Conservation (phyloP, 2,329 filamentous ascomycete species). For the Aschersonia sp. region DNA sequence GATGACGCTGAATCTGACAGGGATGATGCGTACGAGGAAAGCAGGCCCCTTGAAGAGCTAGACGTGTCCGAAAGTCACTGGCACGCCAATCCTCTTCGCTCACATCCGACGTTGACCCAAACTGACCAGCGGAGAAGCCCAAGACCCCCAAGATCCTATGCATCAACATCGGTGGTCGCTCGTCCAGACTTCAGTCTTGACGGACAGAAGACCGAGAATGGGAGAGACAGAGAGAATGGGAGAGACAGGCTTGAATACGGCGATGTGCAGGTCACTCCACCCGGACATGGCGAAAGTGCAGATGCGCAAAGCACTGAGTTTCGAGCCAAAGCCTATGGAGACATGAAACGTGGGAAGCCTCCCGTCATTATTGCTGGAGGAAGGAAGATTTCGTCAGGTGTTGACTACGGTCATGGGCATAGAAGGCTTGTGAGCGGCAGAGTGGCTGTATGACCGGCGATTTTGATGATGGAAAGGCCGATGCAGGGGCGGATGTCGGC, state of each 20-base stretch:
- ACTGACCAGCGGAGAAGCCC: neutral
- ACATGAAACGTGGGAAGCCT: slow-evolving; percentile 36
- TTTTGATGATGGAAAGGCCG: neutral
- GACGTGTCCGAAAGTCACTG: neutral
- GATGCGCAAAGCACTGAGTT: slow-evolving; percentile 25
- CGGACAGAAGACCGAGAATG: neutral
- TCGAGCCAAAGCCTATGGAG: slow-evolving; percentile 44
- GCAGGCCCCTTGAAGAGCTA: neutral
- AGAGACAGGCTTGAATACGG: neutral
- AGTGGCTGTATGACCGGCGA: slow-evolving; percentile 52
- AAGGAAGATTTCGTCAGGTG: slow-evolving; percentile 44
- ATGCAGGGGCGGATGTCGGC: neutral
- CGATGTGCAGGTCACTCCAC: neutral
- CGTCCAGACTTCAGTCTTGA: neutral
- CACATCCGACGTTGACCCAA: slow-evolving; percentile 24
- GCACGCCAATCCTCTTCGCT: slow-evolving; percentile 38
- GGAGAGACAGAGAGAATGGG: neutral
- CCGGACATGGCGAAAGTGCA: slow-evolving; percentile 23
- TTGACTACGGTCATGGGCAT: slow-evolving; percentile 31
- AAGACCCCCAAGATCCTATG: neutral
- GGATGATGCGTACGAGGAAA: neutral
- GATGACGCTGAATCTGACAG: neutral
- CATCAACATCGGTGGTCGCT: neutral
- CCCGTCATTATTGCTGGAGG: slow-evolving; percentile 35
- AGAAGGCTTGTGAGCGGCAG: slow-evolving; percentile 59